Percentiles rank a stretch among this genome's conserved stretches.
Evolutionary conservation across 2,329 filamentous ascomycete genomes (phyloP).

Genomic region (Alternaria sp.): DNA sequence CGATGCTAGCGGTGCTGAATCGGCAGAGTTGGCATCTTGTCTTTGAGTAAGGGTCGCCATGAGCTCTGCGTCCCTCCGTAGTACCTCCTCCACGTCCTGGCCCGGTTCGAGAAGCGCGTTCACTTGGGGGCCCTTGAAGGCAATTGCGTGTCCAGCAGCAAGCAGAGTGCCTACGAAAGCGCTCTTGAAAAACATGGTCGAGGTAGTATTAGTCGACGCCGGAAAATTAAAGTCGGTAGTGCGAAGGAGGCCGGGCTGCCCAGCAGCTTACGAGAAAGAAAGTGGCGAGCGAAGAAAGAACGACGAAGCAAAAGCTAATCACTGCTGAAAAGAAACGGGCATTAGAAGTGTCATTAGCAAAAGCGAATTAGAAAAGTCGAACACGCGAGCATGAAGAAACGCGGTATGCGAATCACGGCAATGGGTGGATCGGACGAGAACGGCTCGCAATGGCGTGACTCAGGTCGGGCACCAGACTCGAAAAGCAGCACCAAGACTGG

Average conservation of each 20-base stretch:
- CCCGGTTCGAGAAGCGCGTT: constrained; percentile 36
- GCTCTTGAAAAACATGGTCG: constrained; percentile 41
- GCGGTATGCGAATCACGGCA: constrained; percentile 23
- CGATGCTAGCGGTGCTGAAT: constrained; percentile 37
- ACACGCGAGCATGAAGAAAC: constrained; percentile 17
- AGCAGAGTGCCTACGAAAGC: constrained; percentile 41
- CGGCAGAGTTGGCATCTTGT: constrained; percentile 39
- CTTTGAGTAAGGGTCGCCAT: constrained; percentile 45
- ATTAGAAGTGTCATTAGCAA: constrained; percentile 38
- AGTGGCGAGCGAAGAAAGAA: constrained; percentile 38
- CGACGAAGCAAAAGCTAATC: constrained; percentile 31
- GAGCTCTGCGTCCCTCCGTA: constrained; percentile 43
- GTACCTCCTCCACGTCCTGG: constrained; percentile 39
- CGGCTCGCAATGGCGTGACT: constrained; percentile 41
- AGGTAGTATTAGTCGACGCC: constrained; percentile 36
- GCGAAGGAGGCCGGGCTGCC: constrained; percentile 38
- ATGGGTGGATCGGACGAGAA: constrained; percentile 22
- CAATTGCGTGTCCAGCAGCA: constrained; percentile 40
- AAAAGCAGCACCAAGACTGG: constrained; percentile 37
- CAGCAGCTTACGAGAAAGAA: constrained; percentile 46
- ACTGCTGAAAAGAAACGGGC: constrained; percentile 35
- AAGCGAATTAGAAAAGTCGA: constrained; percentile 34
- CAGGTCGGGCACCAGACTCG: constrained; percentile 27
- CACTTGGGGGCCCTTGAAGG: constrained; percentile 31
- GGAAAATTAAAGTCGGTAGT: constrained; percentile 44